Conservation (phyloP, 202 grass and related monocot genomes). For the Schoenoplectus tabernaemontani region DNA sequence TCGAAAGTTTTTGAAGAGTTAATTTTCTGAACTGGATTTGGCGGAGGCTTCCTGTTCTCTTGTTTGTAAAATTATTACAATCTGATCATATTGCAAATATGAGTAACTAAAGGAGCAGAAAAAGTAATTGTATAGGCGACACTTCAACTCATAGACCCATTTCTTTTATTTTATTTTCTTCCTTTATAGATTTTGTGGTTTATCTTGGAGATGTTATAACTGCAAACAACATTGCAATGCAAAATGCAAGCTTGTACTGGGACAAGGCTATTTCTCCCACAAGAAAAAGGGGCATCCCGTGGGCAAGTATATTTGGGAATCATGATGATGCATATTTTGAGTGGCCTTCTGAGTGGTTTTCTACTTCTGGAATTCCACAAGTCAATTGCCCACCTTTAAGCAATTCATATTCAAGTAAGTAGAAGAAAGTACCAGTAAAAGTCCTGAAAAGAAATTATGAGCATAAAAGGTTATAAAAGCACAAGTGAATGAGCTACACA, state of each 20-base stretch:
- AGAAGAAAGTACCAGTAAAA: not conserved
- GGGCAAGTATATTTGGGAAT: constrained; percentile 73
- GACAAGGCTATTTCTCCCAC: constrained; percentile 47
- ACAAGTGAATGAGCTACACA: not conserved
- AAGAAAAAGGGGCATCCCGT: constrained; percentile 45
- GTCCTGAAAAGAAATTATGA: not conserved
- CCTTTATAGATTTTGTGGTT: constrained; percentile 61
- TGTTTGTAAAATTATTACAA: not conserved
- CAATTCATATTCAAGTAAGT: constrained; percentile 28
- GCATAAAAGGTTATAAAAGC: not conserved
- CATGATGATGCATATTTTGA: constrained; percentile 81
- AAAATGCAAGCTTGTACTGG: constrained; percentile 77
- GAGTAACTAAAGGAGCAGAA: too few relatives aligned
- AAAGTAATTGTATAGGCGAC: not conserved
- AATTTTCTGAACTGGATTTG: too few relatives aligned
- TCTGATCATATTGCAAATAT: not conserved
- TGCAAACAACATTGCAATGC: constrained; percentile 72
- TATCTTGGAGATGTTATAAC: constrained; percentile 89
- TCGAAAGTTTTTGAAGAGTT: too few relatives aligned
- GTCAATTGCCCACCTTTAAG: constrained; percentile 30
- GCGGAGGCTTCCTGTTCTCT: not conserved
- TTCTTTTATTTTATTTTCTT: not conserved
- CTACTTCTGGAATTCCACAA: constrained; percentile 45
- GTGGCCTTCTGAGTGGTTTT: constrained; percentile 92
- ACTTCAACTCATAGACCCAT: not conserved